Evolutionary conservation across 2,329 filamentous ascomycete genomes (phyloP).

Genomic region (Septoria petroselini): DNA sequence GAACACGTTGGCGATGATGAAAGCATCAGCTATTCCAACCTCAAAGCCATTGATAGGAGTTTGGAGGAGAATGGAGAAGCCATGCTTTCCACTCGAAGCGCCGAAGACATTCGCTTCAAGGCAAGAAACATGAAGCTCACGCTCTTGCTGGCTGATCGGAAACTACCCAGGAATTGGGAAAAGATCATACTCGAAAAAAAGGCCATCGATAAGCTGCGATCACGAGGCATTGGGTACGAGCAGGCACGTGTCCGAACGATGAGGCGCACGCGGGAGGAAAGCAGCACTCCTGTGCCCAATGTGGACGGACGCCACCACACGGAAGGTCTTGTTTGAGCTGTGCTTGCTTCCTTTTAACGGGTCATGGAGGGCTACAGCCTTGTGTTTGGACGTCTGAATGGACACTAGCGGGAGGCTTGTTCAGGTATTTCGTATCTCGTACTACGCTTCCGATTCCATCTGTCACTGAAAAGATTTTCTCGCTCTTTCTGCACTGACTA

Average conservation of each 20-base stretch:
- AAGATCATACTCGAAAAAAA: constrained; percentile 44
- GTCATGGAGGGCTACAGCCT: too few species aligned
- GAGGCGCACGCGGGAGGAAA: too few species aligned
- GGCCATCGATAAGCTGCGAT: constrained; percentile 37
- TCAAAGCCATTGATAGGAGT: constrained; percentile 40
- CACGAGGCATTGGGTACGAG: constrained; percentile 31
- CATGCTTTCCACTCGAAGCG: constrained; percentile 42
- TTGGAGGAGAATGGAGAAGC: constrained; percentile 23
- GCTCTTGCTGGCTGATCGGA: constrained; percentile 40
- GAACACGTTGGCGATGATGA: constrained; percentile 39
- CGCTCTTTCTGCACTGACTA: too few species aligned
- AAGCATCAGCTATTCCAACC: constrained; percentile 45
- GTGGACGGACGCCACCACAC: too few species aligned
- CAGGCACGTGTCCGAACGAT: constrained; percentile 20
- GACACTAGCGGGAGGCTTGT: too few species aligned
- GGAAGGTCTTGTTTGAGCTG: too few species aligned
- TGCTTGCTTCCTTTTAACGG: too few species aligned
- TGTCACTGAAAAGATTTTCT: too few species aligned
- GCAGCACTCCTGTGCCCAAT: too few species aligned
- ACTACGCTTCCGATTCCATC: too few species aligned
- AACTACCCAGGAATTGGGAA: constrained; percentile 47
- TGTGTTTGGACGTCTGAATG: too few species aligned
- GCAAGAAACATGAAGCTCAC: constrained; percentile 54
- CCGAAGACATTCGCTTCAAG: constrained; percentile 48
- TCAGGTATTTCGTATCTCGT: too few species aligned